Evolutionary conservation across 2,329 filamentous ascomycete genomes (phyloP), one percentile per base, ranked within the genome.

Genomic region (Teratosphaeria viscida): DNA sequence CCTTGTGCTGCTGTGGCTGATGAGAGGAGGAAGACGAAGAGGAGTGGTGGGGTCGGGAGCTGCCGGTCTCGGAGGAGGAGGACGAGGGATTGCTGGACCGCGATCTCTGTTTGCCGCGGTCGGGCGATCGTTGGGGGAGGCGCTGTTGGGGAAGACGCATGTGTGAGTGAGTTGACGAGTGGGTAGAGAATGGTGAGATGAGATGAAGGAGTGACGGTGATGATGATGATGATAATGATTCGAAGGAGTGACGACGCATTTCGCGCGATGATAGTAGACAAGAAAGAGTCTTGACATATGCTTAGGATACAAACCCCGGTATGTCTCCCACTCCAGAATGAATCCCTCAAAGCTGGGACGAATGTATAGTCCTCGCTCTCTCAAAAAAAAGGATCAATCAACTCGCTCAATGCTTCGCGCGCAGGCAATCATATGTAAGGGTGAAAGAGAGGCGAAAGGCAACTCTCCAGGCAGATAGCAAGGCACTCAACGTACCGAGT

Each of bases 401-500:
- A 56, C 23, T 12, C 54, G 54, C 27, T 37, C 54, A 29, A 39
- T 32, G 32, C 27, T 32, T 32, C 32, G 52, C 27, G 19, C 27
- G 19, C 52, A 54, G 32, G 32, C 52, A 54, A 54, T 12, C 10
- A 49, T 49, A 23, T 49, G 43, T 49, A n/a, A 19, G 19, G 6
- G n/a, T 19, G 10, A 11, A 49, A 26, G 43, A 49, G 10, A 23
- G 19, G 43, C 16, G n/a, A n/a, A 49, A n/a, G 43, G 43, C 12
- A n/a, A 43, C 10, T 43, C 37, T n/a, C 37, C 37, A 43, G 52
- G 59, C 61, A 60, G 58, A 57, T 56, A 39, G 39, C 56, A n/a
- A 39, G 54, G 54, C 34, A 52, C 19, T 70, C 66, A 70, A 73
- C 71, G 70, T 72, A 73, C 71, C 70, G 71, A 71, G 61, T 69